Conservation (phyloP, 2,329 filamentous ascomycete species). For the Xylariaceae sp. region DNA sequence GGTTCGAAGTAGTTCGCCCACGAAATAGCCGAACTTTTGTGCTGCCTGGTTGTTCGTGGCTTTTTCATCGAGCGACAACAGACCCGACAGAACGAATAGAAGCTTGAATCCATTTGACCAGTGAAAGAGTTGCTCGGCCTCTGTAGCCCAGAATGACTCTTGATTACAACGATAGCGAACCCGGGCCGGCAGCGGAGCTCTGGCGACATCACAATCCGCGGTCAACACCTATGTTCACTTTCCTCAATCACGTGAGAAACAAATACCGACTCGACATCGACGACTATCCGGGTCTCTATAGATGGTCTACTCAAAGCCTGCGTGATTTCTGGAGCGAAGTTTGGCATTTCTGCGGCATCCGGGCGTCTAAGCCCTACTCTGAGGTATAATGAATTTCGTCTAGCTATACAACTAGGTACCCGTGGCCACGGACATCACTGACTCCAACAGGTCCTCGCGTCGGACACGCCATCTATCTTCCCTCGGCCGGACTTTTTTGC, state of each 20-base stretch:
- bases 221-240: conserved; percentile 67
- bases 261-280: conserved; percentile 60
- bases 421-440: conserved; percentile 7
- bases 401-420: background rate
- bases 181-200: conserved; percentile 47
- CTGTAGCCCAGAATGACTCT: conserved; percentile 23
- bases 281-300: conserved; percentile 71
- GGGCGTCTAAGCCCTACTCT: conserved; percentile 59
- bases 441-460: conserved; percentile 58
- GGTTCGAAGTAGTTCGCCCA: too few relatives aligned
- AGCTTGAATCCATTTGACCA: background rate
- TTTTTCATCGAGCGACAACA: too few relatives aligned
- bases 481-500: conserved; percentile 84
- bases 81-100: too few relatives aligned
- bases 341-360: conserved; percentile 78
- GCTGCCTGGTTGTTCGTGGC: too few relatives aligned
- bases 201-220: conserved; percentile 68
- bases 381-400: conserved; percentile 42
- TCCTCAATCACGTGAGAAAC: conserved; percentile 64
- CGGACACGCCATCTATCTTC: conserved; percentile 67
- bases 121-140: background rate
- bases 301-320: conserved; percentile 78
- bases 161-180: conserved; percentile 10
- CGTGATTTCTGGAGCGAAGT: conserved; percentile 78
- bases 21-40: too few relatives aligned